phyloP scores from a whole-genome alignment of 768 basidiomycete genomes.

The Amanita rimosa region DNA sequence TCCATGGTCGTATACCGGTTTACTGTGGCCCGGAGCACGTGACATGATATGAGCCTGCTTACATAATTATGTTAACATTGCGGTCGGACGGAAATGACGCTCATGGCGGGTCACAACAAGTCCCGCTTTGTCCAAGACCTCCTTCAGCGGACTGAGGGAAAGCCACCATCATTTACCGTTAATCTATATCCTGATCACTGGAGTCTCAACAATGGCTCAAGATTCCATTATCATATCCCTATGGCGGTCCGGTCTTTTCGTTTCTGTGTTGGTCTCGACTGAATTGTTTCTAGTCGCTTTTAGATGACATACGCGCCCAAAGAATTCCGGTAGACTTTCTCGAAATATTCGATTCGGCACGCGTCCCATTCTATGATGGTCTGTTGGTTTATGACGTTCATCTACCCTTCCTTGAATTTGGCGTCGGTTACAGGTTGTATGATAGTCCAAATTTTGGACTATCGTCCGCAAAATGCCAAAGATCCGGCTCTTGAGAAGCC shows the following conservation, averaged over 20 bases:
- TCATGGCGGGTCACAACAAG: conserved; percentile 66
- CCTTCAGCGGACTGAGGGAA: conserved; percentile 40
- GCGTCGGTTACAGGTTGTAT: conserved; percentile 49
- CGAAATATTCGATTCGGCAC: conserved; percentile 63
- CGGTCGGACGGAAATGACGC: conserved; percentile 9
- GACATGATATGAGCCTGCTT: conserved; percentile 11
- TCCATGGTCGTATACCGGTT: conserved; percentile 21
- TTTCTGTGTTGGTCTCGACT: neutral
- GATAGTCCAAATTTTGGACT: conserved; percentile 76
- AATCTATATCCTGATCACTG: conserved; percentile 74
- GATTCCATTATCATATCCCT: conserved; percentile 73
- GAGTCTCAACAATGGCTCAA: conserved; percentile 72
- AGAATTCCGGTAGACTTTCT: conserved; percentile 82
- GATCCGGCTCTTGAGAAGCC: conserved; percentile 50
- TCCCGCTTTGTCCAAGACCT: conserved; percentile 55
- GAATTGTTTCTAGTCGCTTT: conserved; percentile 40
- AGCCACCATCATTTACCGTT: conserved; percentile 67
- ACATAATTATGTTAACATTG: conserved; percentile 7
- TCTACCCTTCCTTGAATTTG: neutral
- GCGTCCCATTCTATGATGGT: conserved; percentile 82
- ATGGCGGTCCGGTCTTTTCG: conserved; percentile 39
- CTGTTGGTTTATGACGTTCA: conserved; percentile 11
- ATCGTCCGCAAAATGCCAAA: conserved; percentile 46
- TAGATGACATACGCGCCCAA: conserved; percentile 76
- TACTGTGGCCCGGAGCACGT: conserved; percentile 16